Evolutionary conservation across 1,284 basidiomycete genomes (phyloP), one percentile per base, ranked within the genome.

Genomic region (Pyrrhoderma lamaoense): DNA sequence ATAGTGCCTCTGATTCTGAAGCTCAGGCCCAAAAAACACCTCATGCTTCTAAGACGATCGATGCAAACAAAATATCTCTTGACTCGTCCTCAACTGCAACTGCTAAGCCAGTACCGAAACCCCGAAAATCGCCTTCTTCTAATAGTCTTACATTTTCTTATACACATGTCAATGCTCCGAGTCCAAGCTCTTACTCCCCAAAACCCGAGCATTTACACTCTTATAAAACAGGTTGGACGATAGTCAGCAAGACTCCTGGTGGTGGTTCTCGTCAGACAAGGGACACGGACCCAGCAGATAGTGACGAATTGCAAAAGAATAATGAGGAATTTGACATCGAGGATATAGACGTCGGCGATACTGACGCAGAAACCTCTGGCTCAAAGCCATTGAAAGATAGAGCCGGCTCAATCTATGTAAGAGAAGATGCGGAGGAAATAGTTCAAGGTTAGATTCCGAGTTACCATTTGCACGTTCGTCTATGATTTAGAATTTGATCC

Each of bases 1-100:
- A 93, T 70, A 87, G 84, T 59, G 76, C 76, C 51, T 92, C 89
- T 2, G 90, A 93, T 67, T 82, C 83, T 42, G 90, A 92, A 64
- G 80, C 80, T 39, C 75, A 78, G 42, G 65, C 70, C 57, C 76
- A 74, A 18, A 56, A 48, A 34, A 49, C 46, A 49, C 73, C 74
- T 8, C 70, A 72, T 3, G 64, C 75, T 48, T 66, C 72, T 13
- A 70, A 69, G 53, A 65, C 73, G 19, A 31, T 49, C 38, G 48
- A 46, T n/a, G 19, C 81, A 75, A 75, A 72, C 66, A 39, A 65
- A 55, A 47, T 67, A 62, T 60, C 70, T 37, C 53, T 59, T 34
- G 49, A 64, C 5, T 22, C 38, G 8, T 40, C 38, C 16, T 60
- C 70, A 18, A 66, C 73, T 22, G 62, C 66, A 36, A 70, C 79